Conservation (phyloP, 1,139 yeast genomes). For the Magnusiomyces magnusii region DNA sequence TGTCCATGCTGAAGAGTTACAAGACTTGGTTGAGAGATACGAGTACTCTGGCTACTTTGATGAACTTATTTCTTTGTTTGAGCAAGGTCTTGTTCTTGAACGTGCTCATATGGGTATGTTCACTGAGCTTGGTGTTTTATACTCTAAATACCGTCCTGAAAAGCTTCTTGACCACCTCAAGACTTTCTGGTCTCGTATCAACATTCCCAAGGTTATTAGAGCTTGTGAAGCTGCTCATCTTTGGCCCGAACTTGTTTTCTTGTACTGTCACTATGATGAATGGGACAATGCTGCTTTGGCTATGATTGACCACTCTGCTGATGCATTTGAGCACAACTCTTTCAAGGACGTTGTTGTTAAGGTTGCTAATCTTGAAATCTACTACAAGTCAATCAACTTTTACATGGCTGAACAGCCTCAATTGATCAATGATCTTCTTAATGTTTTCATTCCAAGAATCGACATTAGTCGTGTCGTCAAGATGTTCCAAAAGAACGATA, state of each 20-base stretch:
- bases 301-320: constrained; percentile 94
- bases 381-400: constrained; percentile 94
- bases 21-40: constrained; percentile 79
- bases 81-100: constrained; percentile 92
- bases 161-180: constrained; percentile 95
- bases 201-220: constrained; percentile 92
- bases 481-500: constrained; percentile 91
- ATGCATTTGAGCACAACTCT: constrained; percentile 87
- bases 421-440: constrained; percentile 73
- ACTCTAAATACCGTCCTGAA: constrained; percentile 84
- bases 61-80: constrained; percentile 85
- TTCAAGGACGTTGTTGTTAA: constrained; percentile 93
- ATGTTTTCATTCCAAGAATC: constrained; percentile 82
- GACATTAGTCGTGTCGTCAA: constrained; percentile 94
- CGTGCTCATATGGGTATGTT: constrained; percentile 99
- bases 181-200: constrained; percentile 96
- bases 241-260: constrained; percentile 94
- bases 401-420: constrained; percentile 91
- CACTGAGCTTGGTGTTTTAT: constrained; percentile 86
- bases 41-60: constrained; percentile 88
- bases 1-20: constrained; percentile 95
- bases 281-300: constrained; percentile 99
- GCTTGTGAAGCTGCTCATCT: constrained; percentile 92
- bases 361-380: constrained; percentile 93
- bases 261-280: constrained; percentile 97